Evolutionary conservation across 179 eudicot species (phyloP), one percentile per base, ranked within the genome.

Genomic region (Nepenthes alata): DNA sequence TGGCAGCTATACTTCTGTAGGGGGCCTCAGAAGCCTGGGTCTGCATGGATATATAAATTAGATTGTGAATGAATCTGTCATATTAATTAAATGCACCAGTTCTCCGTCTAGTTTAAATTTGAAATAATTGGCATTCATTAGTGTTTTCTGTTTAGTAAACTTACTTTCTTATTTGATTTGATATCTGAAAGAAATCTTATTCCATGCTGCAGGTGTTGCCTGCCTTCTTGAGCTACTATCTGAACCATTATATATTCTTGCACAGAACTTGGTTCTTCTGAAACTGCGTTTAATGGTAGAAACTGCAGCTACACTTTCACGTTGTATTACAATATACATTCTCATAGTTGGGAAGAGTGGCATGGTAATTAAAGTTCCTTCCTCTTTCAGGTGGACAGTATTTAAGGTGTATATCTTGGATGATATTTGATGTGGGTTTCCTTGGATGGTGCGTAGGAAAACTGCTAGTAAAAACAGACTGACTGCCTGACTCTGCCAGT

Each of bases 151-250:
- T 36, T 12, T 54, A 47, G 9, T 9, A 6, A 14, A 9, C 36
- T 62, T 55, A 2, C 15, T 14, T 39, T 50, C 34, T 35, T 61
- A 8, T 50, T 6, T 11, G 2, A 57, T 16, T 58, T 51, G 15
- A 6, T 35, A 13, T 57, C 51, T 53, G 11, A 51, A 15, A 34
- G 66, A n/a, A 47, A 34, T 15, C 54, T 71, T 57, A 37, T 55
- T 63, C n/a, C 47, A 36, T 55, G 65, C 75, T 66, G 62, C 86
- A 94, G 99, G 96, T 53, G 77, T 85, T 75, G 95, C 97, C 36
- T 94, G 99, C 80, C 67, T 84, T 47, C 65, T 90, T 75, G 99
- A 91, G 83, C 95, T 94, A 45, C 60, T 90, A 80, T 96, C 97
- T 5, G 97, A 94, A 70, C 99, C 97, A 45, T 62, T 94, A 57